Conservation (phyloP, 208 protist species). For the Trypanosoma conorhini region DNA sequence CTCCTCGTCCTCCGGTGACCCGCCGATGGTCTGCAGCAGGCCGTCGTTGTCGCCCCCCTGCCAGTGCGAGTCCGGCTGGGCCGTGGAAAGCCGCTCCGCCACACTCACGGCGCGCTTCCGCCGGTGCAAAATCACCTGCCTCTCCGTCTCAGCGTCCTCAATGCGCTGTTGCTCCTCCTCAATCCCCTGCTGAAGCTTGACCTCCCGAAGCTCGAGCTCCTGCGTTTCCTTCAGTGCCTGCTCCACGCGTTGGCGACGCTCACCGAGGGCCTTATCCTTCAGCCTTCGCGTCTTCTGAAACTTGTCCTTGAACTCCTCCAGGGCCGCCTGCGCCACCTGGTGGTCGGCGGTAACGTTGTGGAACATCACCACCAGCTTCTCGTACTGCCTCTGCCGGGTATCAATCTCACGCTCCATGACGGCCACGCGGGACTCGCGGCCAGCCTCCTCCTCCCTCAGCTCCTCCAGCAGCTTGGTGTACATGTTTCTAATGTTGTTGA, state of each 20-base stretch:
- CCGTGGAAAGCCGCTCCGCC: constrained; percentile 13
- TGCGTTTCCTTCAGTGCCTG: constrained; percentile 50
- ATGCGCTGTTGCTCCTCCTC: constrained; percentile 70
- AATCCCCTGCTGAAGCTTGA: constrained; percentile 53
- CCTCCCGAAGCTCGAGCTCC: constrained; percentile 40
- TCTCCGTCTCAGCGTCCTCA: constrained; percentile 53
- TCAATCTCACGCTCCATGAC: constrained; percentile 63
- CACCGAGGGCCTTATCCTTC: constrained; percentile 80
- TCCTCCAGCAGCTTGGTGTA: constrained; percentile 84
- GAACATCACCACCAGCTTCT: constrained; percentile 88
- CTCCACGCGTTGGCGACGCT: constrained; percentile 65
- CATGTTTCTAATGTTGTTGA: constrained; percentile 72
- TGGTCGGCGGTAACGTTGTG: constrained; percentile 72
- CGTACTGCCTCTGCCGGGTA: constrained; percentile 85
- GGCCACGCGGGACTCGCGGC: constrained; percentile 65
- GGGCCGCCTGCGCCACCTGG: constrained; percentile 43
- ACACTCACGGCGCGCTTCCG: constrained; percentile 23
- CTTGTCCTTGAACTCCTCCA: constrained; percentile 39
- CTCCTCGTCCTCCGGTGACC: constrained; percentile 64
- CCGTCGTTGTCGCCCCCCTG: not conserved
- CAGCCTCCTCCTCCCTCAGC: constrained; percentile 62
- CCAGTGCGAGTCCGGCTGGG: not conserved
- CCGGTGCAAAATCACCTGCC: constrained; percentile 34
- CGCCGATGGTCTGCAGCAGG: not conserved
- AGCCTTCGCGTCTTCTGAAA: constrained; percentile 45